phyloP scores from a whole-genome alignment of 2,329 filamentous ascomycete species.

The Pseudogymnoascus sp. region DNA sequence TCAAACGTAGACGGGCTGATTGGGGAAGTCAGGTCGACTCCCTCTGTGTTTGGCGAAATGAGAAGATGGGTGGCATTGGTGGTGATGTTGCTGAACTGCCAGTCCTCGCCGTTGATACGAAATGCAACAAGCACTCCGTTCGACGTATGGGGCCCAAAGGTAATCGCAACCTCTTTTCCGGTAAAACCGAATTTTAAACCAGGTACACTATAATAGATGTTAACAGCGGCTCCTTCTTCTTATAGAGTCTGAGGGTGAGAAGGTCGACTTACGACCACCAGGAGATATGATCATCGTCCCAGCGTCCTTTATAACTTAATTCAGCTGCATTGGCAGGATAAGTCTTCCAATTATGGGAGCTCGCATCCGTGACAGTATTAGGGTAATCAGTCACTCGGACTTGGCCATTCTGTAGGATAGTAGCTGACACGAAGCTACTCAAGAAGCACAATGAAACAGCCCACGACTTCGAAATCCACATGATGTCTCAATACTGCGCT shows the following conservation, averaged over 20 bases:
- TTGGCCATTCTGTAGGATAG: conserved; percentile 28
- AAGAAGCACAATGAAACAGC: background rate
- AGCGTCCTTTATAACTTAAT: conserved; percentile 53
- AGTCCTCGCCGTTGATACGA: conserved; percentile 49
- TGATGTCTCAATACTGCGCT: background rate
- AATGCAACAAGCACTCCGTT: conserved; percentile 42
- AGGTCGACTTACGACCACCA: conserved; percentile 45
- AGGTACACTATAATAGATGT: conserved; percentile 12
- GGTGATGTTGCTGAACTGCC: conserved; percentile 53
- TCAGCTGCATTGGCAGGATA: conserved; percentile 44
- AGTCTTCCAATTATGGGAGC: conserved; percentile 34
- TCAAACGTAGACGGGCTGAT: conserved; percentile 43
- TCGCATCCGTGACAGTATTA: conserved; percentile 31
- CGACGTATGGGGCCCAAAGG: conserved; percentile 19
- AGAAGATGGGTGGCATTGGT: conserved; percentile 47
- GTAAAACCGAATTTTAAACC: conserved; percentile 22
- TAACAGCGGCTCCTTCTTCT: background rate
- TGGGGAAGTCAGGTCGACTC: conserved; percentile 35
- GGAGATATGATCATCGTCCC: conserved; percentile 51
- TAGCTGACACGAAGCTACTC: conserved; percentile 14
- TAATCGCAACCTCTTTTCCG: conserved; percentile 19
- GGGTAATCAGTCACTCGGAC: conserved; percentile 33
- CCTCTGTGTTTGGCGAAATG: conserved; percentile 36
- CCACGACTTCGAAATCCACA: background rate
- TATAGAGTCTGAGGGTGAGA: background rate